phyloP scores from a whole-genome alignment of 1,139 yeast genomes.

The Suhomyces anneliseae region DNA sequence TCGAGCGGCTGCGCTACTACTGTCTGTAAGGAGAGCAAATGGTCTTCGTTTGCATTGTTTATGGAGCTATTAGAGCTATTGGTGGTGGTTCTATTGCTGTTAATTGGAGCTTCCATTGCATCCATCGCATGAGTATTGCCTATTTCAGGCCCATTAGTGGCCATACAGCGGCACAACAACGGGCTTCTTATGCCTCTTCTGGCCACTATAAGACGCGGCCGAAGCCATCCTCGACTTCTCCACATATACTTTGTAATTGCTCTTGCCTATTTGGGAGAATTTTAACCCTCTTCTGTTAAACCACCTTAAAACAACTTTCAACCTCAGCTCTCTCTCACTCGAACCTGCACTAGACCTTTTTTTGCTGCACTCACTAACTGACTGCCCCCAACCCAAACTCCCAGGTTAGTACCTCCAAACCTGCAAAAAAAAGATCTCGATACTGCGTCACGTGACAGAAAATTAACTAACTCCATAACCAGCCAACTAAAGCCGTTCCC shows the following conservation, averaged over 20 bases:
- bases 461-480: not conserved
- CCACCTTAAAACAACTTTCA: no score
- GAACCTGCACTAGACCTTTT: no score
- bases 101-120: no score
- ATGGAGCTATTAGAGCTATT: no score
- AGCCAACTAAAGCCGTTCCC: not conserved
- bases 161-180: not conserved
- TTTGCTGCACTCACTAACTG: no score
- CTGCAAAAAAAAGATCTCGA: no score
- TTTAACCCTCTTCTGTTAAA: no score
- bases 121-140: not conserved
- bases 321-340: no score
- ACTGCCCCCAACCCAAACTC: no score
- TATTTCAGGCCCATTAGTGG: not conserved
- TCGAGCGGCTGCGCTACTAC: constrained; percentile 1
- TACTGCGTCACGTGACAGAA: not conserved
- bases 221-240: not conserved
- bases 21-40: not conserved
- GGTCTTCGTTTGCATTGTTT: not conserved
- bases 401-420: no score
- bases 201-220: not conserved
- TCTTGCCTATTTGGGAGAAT: no score
- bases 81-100: no score
- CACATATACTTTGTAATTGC: not conserved
- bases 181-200: not conserved